A percentile compares a stretch with the other conserved stretches of the same genome.
Evolutionary conservation across 768 basidiomycete species (phyloP).

Genomic region (Leccinellum luteum): DNA sequence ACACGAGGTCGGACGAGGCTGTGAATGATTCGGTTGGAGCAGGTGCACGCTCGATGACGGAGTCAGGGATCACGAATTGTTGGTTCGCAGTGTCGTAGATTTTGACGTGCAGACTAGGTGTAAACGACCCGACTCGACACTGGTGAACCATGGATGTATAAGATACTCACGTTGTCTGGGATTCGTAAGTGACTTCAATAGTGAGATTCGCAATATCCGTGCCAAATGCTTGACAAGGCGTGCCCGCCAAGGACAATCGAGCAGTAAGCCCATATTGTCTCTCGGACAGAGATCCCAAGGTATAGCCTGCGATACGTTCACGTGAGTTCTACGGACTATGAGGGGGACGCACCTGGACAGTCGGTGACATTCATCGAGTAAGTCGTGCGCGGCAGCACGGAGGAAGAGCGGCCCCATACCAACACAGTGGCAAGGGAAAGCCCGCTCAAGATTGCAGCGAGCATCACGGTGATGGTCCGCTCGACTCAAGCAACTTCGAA

Average conservation of each 20-base stretch:
- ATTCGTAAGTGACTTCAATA: constrained; percentile 66
- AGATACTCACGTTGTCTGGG: constrained; percentile 41
- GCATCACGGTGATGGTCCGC: neutral
- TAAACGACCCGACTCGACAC: neutral
- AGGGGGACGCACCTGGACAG: constrained; percentile 29
- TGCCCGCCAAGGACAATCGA: constrained; percentile 49
- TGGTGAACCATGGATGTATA: neutral
- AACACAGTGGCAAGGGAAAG: constrained; percentile 4
- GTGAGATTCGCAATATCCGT: constrained; percentile 55
- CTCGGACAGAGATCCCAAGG: constrained; percentile 43
- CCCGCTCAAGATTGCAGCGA: constrained; percentile 8
- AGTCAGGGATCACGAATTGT: constrained; percentile 67
- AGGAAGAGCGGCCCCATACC: constrained; percentile 7
- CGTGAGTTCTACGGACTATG: neutral
- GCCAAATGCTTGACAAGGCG: constrained; percentile 65
- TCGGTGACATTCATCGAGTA: constrained; percentile 31
- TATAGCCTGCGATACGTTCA: constrained; percentile 47
- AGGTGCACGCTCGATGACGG: constrained; percentile 44
- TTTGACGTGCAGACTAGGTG: constrained; percentile 59
- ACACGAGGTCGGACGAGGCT: constrained; percentile 57
- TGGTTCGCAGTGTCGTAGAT: constrained; percentile 57
- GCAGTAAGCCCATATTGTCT: constrained; percentile 52
- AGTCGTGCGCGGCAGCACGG: constrained; percentile 6
- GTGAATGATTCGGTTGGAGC: constrained; percentile 35
- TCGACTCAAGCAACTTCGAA: neutral